Evolutionary conservation across 805 yeast genomes (phyloP).

Genomic region (Schwanniomyces sp.): DNA sequence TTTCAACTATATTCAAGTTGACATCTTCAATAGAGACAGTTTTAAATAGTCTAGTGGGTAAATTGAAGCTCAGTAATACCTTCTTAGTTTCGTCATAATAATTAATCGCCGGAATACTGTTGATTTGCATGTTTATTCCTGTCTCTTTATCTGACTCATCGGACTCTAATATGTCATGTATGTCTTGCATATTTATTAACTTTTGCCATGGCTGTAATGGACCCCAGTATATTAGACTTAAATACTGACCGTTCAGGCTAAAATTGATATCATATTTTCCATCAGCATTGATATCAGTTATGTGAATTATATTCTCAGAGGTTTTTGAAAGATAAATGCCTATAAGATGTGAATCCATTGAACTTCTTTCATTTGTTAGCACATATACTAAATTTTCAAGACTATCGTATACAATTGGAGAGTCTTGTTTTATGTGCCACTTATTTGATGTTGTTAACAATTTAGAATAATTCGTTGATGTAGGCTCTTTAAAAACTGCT

Average conservation of each 20-base stretch:
- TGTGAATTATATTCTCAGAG: slow-evolving; percentile 29
- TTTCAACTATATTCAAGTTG: slow-evolving; percentile 55
- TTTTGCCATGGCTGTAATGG: slow-evolving; percentile 80
- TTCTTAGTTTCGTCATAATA: slow-evolving; percentile 12
- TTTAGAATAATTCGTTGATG: slow-evolving; percentile 36
- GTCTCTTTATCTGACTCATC: slow-evolving; percentile 5
- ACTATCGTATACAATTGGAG: slow-evolving; percentile 56
- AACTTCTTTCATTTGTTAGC: slow-evolving; percentile 68
- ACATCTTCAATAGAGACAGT: slow-evolving; percentile 30
- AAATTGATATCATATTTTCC: slow-evolving; percentile 71
- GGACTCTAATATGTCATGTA: slow-evolving; percentile 13
- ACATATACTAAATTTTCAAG: slow-evolving; percentile 51
- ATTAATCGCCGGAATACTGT: slow-evolving; percentile 13
- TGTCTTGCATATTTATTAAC: slow-evolving; percentile 45
- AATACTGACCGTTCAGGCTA: slow-evolving; percentile 71
- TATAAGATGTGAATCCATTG: slow-evolving; percentile 81
- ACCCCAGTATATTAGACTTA: slow-evolving; percentile 67
- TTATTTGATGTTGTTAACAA: slow-evolving; percentile 57
- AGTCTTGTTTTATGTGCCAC: slow-evolving; percentile 78
- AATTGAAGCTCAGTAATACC: slow-evolving; percentile 32
- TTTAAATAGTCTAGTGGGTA: slow-evolving; percentile 51
- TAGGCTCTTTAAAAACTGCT: slow-evolving; percentile 72
- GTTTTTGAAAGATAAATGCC: slow-evolving; percentile 54
- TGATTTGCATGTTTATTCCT: slow-evolving; percentile 13
- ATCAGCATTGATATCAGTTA: slow-evolving; percentile 51